Evolutionary conservation across 106 monocot genomes (phyloP).

Genomic region (Dendrobium chrysotoxum): DNA sequence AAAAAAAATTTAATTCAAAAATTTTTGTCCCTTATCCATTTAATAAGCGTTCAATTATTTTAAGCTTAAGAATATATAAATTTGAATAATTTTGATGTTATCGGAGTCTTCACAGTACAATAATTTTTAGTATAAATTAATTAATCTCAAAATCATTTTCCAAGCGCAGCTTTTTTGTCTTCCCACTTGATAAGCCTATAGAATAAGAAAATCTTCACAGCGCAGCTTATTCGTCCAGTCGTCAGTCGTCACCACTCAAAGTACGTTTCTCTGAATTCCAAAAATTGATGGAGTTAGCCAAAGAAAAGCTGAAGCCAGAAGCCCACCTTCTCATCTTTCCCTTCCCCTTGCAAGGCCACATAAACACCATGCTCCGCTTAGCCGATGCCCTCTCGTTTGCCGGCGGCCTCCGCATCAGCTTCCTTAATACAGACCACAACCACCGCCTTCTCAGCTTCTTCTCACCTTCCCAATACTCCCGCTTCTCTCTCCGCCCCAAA

Average conservation of each 20-base stretch:
- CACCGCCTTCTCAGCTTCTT: slow-evolving; percentile 15
- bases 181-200: no score
- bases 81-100: no score
- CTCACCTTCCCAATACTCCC: slow-evolving; percentile 2
- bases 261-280: not conserved
- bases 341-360: slow-evolving; percentile 8
- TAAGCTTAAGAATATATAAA: no score
- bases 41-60: no score
- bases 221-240: no score
- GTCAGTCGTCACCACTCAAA: not conserved
- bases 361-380: slow-evolving; percentile 5
- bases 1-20: no score
- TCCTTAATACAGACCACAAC: slow-evolving; percentile 16
- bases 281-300: not conserved
- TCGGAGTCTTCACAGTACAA: no score
- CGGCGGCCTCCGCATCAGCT: slow-evolving; percentile 5
- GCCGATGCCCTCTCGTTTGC: slow-evolving; percentile 5
- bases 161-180: no score
- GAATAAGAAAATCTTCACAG: no score
- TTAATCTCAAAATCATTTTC: no score
- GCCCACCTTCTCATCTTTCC: slow-evolving; percentile 9
- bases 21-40: no score
- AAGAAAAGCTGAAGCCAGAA: not conserved
- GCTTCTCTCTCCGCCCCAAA: slow-evolving; percentile 10
- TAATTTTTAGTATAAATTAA: no score